Evolutionary conservation across 1,139 yeast species (phyloP).

Genomic region (Saccharomyces hybrid): DNA sequence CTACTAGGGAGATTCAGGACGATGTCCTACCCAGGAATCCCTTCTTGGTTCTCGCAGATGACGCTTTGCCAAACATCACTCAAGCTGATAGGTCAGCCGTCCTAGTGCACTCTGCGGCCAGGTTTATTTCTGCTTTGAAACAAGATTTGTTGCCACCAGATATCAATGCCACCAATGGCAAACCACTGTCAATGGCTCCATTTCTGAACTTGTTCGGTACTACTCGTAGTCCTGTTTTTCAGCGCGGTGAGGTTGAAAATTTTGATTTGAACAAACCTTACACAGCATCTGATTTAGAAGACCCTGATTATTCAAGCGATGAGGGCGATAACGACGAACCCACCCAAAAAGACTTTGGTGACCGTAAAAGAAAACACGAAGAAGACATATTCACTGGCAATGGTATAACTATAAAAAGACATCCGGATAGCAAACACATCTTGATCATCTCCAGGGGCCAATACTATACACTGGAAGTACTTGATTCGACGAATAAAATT

Average conservation of each 20-base stretch:
- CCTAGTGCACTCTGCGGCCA: constrained; percentile 53
- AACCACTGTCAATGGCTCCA: constrained; percentile 58
- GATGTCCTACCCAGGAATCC: constrained; percentile 72
- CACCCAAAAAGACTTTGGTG: background rate
- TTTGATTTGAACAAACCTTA: constrained; percentile 27
- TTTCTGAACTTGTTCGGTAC: constrained; percentile 61
- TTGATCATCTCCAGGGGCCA: constrained; percentile 54
- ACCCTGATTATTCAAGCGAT: constrained; percentile 5
- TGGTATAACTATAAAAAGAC: constrained; percentile 35
- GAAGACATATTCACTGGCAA: constrained; percentile 21
- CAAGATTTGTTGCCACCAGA: constrained; percentile 50
- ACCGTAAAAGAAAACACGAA: constrained; percentile 2
- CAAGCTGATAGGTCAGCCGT: constrained; percentile 64
- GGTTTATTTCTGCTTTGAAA: constrained; percentile 55
- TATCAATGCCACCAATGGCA: constrained; percentile 39
- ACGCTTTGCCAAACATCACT: constrained; percentile 55
- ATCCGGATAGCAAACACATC: constrained; percentile 40
- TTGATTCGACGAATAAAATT: constrained; percentile 37
- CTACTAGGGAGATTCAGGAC: constrained; percentile 60
- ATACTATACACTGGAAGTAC: constrained; percentile 52
- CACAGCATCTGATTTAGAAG: constrained; percentile 24
- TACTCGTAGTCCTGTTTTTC: constrained; percentile 48
- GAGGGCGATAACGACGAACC: constrained; percentile 7
- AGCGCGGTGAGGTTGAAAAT: constrained; percentile 25
- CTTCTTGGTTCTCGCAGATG: constrained; percentile 62